Conservation (phyloP, 2,329 filamentous ascomycete species). For the Thielaviopsis ethacetica region DNA sequence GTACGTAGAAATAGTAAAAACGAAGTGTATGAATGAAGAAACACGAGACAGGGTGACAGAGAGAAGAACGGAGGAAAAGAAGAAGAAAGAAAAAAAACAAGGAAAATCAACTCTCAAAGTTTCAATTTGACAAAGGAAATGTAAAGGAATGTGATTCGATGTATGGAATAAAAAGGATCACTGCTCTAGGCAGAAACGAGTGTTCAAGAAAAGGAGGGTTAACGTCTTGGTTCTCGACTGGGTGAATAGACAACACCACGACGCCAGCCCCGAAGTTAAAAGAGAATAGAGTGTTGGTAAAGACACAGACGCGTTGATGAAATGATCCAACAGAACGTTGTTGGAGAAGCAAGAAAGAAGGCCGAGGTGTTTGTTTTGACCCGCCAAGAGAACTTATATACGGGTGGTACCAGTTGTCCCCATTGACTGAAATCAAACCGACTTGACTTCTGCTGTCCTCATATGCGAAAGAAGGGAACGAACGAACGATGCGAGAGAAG, state of each 20-base stretch:
- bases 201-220: not conserved
- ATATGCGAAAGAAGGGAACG: too few relatives aligned
- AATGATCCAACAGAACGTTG: not conserved
- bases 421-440: too few relatives aligned
- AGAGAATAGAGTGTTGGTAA: not conserved
- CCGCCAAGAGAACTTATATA: too few relatives aligned
- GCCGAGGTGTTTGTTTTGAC: too few relatives aligned
- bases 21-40: slow-evolving; percentile 5
- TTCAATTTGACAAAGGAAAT: not conserved
- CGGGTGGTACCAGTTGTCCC: too few relatives aligned
- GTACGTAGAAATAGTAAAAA: not conserved
- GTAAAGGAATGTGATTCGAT: not conserved
- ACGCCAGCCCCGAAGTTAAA: not conserved
- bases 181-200: not conserved
- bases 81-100: not conserved
- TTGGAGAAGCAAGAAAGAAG: not conserved
- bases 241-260: not conserved
- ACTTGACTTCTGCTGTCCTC: too few relatives aligned
- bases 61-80: not conserved
- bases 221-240: not conserved
- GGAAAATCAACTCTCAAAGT: not conserved
- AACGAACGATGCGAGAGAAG: not conserved
- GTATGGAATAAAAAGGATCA: not conserved
- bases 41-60: not conserved
- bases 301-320: not conserved